These are phyloP conservation scores for Phytophthora rubi DNA, from an alignment of 352 stramenopile genomes.

Conservation along the genomic window DNA sequence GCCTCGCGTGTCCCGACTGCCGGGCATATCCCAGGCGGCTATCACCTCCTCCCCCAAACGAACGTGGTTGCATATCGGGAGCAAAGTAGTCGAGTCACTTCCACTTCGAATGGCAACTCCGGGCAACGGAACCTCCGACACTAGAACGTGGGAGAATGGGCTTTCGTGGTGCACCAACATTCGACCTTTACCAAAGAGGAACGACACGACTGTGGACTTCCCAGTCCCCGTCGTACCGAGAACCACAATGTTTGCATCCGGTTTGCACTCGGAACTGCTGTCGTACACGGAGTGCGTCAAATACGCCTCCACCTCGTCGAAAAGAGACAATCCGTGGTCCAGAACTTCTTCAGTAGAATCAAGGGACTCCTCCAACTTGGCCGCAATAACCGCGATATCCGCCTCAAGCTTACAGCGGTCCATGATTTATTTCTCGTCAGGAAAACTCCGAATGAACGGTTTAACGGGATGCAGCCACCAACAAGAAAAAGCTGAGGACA, in stretches of 20 bases:
- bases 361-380: neutral
- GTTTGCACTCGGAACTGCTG: neutral
- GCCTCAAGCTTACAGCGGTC: neutral
- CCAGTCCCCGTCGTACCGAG: constrained; percentile 24
- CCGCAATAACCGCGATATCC: neutral
- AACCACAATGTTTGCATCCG: constrained; percentile 17
- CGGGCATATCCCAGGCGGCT: constrained; percentile 38
- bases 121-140: constrained; percentile 1
- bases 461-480: neutral
- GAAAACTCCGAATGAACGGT: neutral
- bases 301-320: constrained; percentile 27
- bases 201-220: constrained; percentile 30
- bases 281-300: constrained; percentile 10
- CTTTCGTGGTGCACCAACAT: constrained; percentile 22
- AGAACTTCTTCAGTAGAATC: constrained; percentile 13
- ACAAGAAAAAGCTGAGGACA: neutral
- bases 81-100: constrained; percentile 1
- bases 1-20: constrained; percentile 29
- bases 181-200: constrained; percentile 24
- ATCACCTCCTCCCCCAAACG: neutral
- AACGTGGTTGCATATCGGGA: constrained; percentile 20
- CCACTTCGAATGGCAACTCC: constrained; percentile 24
- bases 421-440: neutral
- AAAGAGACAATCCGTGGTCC: constrained; percentile 14
- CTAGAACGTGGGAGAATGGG: constrained; percentile 14